phyloP scores from a whole-genome alignment of 192 early-diverging fungal species.

The Coemansia sp. region DNA sequence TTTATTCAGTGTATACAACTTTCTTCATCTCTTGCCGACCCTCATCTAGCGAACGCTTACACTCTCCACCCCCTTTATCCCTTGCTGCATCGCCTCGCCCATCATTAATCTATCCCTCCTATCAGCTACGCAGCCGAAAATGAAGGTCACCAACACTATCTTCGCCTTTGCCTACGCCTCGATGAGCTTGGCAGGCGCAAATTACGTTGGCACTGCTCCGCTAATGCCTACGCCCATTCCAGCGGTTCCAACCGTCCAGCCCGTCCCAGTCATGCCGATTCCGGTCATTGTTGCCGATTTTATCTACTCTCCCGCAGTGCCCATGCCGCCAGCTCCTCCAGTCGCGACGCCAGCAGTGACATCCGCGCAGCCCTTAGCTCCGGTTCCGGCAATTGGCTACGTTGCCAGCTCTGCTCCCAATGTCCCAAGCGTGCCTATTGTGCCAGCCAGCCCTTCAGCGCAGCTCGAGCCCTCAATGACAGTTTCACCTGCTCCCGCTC shows the following conservation, averaged over 20 bases:
- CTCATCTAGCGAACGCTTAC: neutral
- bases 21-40: neutral
- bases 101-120: neutral
- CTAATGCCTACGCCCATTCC: constrained; percentile 12
- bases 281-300: constrained; percentile 32
- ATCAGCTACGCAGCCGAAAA: constrained; percentile 1
- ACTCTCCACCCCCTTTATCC: too few species aligned
- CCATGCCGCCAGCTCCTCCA: constrained; percentile 5
- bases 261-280: constrained; percentile 20
- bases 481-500: constrained; percentile 12
- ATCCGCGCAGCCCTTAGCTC: neutral
- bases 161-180: constrained; percentile 36
- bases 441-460: constrained; percentile 20
- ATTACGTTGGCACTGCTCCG: constrained; percentile 33
- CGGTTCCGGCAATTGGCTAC: constrained; percentile 20
- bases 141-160: constrained; percentile 42
- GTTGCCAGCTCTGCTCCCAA: constrained; percentile 17
- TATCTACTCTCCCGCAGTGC: constrained; percentile 30
- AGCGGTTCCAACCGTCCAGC: neutral
- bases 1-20: neutral
- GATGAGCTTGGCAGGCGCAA: constrained; percentile 10
- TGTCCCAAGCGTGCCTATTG: neutral
- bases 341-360: neutral
- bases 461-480: constrained; percentile 12
- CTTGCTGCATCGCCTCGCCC: neutral